A percentile compares a stretch with the other conserved stretches of the same genome.
phyloP scores from a whole-genome alignment of 2,329 filamentous ascomycete species.

The Aspergillus ibericus region DNA sequence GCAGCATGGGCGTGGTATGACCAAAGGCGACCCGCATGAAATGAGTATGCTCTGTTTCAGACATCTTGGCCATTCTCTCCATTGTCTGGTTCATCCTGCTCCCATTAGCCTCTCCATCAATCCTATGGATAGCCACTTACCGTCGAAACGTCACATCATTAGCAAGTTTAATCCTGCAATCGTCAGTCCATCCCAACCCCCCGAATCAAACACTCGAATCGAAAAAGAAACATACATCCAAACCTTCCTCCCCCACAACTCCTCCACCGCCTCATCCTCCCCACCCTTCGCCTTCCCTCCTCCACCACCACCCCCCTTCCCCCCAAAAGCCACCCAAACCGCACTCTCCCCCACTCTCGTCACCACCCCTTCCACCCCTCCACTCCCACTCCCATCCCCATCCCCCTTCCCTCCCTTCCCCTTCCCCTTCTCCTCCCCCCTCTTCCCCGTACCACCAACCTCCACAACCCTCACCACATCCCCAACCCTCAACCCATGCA shows the following conservation, averaged over 20 bases:
- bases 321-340: conserved; percentile 47
- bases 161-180: conserved; percentile 52
- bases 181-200: too few relatives aligned
- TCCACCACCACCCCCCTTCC: conserved; percentile 43
- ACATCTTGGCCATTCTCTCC: conserved; percentile 57
- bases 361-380: conserved; percentile 47
- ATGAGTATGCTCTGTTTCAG: conserved; percentile 56
- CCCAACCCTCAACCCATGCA: conserved; percentile 50
- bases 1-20: conserved; percentile 54
- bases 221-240: conserved; percentile 56
- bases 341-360: conserved; percentile 44
- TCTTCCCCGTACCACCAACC: conserved; percentile 25
- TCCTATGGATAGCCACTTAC: conserved; percentile 33
- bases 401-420: conserved; percentile 33
- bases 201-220: too few relatives aligned
- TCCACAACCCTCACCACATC: conserved; percentile 50
- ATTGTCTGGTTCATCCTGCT: conserved; percentile 64
- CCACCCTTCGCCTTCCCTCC: conserved; percentile 32
- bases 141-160: conserved; percentile 67
- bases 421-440: conserved; percentile 33
- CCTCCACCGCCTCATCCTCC: conserved; percentile 46
- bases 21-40: conserved; percentile 64
- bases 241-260: conserved; percentile 57
- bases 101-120: not conserved
- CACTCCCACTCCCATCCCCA: conserved; percentile 22